Conservation (phyloP, 2,329 filamentous ascomycete genomes). For the Pseudomassariella vexata region DNA sequence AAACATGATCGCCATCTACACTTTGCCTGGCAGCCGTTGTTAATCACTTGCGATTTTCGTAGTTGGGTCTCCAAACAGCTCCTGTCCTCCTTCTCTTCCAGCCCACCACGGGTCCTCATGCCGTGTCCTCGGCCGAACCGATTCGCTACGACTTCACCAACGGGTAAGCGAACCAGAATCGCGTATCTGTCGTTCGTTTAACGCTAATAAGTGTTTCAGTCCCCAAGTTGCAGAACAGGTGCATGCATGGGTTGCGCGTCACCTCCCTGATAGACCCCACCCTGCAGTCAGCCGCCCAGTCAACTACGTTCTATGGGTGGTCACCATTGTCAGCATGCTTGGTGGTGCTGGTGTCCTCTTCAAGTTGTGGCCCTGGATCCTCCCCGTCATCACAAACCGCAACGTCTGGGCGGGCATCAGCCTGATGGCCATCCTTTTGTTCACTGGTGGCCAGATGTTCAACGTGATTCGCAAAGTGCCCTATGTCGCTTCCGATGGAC, state of each 20-base stretch:
- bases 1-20: too few relatives aligned
- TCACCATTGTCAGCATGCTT: constrained; percentile 61
- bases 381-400: constrained; percentile 80
- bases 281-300: constrained; percentile 77
- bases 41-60: constrained; percentile 7
- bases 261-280: constrained; percentile 72
- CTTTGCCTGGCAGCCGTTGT: constrained; percentile 9
- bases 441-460: constrained; percentile 98
- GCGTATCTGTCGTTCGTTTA: too few relatives aligned
- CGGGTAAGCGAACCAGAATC: constrained; percentile 61
- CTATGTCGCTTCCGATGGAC: constrained; percentile 80
- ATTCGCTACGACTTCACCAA: constrained; percentile 77
- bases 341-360: constrained; percentile 63
- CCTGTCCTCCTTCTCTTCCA: constrained; percentile 85
- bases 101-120: constrained; percentile 76
- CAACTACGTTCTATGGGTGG: constrained; percentile 75
- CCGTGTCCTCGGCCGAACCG: constrained; percentile 62
- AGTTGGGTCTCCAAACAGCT: constrained; percentile 92
- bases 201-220: too few relatives aligned
- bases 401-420: constrained; percentile 92
- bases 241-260: constrained; percentile 71
- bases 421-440: constrained; percentile 82
- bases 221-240: constrained; percentile 70
- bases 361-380: constrained; percentile 70
- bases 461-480: constrained; percentile 96